Conservation (phyloP, 148 eudicot genomes). For the Polygonum aviculare region DNA sequence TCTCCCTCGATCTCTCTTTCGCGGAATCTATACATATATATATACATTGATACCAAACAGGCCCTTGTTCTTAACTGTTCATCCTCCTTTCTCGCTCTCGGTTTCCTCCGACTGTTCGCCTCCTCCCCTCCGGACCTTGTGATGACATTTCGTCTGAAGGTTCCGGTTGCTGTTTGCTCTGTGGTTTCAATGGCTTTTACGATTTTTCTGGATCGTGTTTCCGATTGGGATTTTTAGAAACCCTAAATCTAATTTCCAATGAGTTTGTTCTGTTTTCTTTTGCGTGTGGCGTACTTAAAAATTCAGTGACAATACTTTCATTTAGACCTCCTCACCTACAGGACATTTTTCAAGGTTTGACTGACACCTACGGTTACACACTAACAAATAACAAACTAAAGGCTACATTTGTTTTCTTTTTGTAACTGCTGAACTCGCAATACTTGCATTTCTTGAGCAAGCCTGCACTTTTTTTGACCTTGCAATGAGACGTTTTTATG, state of each 20-base stretch:
- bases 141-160: slow-evolving; percentile 3
- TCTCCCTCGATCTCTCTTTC: not conserved
- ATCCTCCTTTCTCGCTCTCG: not conserved
- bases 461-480: not conserved
- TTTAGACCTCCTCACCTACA: too few species aligned
- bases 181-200: not conserved
- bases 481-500: not conserved
- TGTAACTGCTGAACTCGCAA: not conserved
- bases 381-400: too few species aligned
- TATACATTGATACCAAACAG: not conserved
- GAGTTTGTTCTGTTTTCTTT: not conserved
- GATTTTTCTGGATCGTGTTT: not conserved
- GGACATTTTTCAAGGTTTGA: too few species aligned
- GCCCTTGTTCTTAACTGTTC: not conserved
- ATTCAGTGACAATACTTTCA: too few species aligned
- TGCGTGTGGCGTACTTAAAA: too few species aligned
- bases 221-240: not conserved
- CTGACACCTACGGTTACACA: too few species aligned
- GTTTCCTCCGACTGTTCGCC: not conserved
- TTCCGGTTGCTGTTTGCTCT: not conserved
- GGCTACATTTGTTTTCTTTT: slow-evolving; percentile 13
- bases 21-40: not conserved
- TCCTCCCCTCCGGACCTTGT: slow-evolving; percentile 11
- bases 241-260: not conserved
- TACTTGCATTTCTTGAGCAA: too few species aligned